Conservation (phyloP, 108 stramenopile species). For the Licmophora abbreviata region DNA sequence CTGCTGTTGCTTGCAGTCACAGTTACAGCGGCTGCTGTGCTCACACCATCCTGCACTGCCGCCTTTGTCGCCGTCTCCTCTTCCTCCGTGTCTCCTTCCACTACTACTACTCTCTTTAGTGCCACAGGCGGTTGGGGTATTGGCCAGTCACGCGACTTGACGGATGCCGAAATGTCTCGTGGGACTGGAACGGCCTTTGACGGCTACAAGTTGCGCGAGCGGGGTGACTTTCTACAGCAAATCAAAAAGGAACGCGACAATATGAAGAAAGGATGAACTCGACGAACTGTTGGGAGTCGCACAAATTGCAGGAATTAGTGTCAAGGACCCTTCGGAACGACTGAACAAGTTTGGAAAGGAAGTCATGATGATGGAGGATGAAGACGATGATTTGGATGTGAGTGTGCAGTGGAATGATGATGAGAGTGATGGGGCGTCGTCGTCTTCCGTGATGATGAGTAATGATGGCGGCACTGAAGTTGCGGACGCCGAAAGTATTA, state of each 20-base stretch:
- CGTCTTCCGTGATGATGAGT: no score
- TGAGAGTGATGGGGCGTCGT: background rate
- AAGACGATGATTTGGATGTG: conserved; percentile 37
- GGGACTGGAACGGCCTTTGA: conserved; percentile 37
- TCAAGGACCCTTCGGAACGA: conserved; percentile 26
- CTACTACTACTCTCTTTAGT: conserved; percentile 5
- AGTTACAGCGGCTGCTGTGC: no score
- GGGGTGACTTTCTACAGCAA: conserved; percentile 36
- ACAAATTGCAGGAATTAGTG: conserved; percentile 31
- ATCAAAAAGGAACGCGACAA: conserved; percentile 18
- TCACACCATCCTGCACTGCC: background rate
- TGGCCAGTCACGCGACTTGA: conserved; percentile 26
- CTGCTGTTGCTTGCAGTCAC: no score
- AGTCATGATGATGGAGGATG: conserved; percentile 14
- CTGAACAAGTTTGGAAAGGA: conserved; percentile 29
- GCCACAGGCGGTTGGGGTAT: conserved; percentile 23
- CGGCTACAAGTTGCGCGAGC: conserved; percentile 26
- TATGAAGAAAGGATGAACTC: conserved; percentile 18
- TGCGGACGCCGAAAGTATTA: no score
- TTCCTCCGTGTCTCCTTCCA: conserved; percentile 1
- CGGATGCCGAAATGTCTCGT: conserved; percentile 26
- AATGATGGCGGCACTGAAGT: no score
- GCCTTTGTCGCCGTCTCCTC: background rate
- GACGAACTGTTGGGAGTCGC: conserved; percentile 42
- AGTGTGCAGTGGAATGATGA: conserved; percentile 7